Evolutionary conservation across 2,329 filamentous ascomycete species (phyloP), one percentile per base, ranked within the genome.

Genomic region (Penicillium sp.): DNA sequence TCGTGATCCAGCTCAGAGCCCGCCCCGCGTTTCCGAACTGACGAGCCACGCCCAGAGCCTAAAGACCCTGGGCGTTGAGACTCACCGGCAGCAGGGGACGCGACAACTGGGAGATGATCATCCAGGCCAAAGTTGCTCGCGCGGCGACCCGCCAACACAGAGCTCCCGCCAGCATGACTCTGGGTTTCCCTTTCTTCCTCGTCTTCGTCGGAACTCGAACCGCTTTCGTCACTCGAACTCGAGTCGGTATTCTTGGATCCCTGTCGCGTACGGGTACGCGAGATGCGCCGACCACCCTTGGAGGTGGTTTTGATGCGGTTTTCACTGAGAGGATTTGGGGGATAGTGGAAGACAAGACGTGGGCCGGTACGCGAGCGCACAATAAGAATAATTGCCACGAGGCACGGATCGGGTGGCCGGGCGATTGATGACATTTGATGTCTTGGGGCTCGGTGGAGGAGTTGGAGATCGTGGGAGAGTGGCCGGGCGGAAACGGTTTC

Each of bases 341-440:
- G 91, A 67, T 94, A 94, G 73, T 96, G 90, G 72, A 92, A 96
- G 65, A 94, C 88, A 65, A 94, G 88, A 60, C 86, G 84, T 27
- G 91, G 89, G 14, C 91, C 90, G 63, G 90, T 88, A 61, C 88
- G 85, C 32, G 88, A 89, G 61, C 88, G 83, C 65, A 90, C 84
- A 61, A 91, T 84, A 36, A 93, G 82, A 47, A 90, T 84, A 53
- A 93, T 84, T 39, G 86, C 89, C 47, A 92, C 71, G 44, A 86
- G 78, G 58, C 79, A 82, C 40, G 82, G 78, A 62, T 83, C 80
- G 47, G 79, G 78, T 38, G 78, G 76, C 7, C 77, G 74, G 18
- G 71, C 70, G 51, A 76, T 72, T 42, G 75, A 76, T 45, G 76
- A 76, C 77, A 79, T 79, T 45, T 51, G 51, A 51, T 42, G 45